These are phyloP conservation scores for Phaffomyces thermotolerans DNA, from an alignment of 805 yeast species.

Conservation along the genomic window DNA sequence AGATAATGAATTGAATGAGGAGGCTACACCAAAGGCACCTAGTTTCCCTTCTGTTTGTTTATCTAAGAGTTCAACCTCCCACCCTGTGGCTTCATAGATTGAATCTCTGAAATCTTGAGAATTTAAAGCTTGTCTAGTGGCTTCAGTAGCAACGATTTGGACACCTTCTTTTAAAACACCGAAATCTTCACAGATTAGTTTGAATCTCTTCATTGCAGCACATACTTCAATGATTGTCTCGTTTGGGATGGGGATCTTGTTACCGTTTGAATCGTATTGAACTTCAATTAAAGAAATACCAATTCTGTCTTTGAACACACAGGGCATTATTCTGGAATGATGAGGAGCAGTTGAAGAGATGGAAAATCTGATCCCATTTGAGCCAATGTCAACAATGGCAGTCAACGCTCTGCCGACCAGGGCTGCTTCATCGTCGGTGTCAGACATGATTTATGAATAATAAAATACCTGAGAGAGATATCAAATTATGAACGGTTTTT, in stretches of 20 bases:
- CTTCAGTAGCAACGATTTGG: conserved; percentile 67
- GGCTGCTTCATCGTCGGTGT: conserved; percentile 31
- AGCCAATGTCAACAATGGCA: conserved; percentile 72
- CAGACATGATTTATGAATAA: conserved; percentile 9
- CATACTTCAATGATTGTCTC: conserved; percentile 53
- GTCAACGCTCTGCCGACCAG: conserved; percentile 50
- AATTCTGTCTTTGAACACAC: conserved; percentile 66
- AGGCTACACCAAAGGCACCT: conserved; percentile 69
- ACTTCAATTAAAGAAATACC: conserved; percentile 65
- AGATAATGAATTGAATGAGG: conserved; percentile 57
- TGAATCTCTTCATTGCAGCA: conserved; percentile 59
- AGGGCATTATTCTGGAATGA: conserved; percentile 71
- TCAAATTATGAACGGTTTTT: too few species aligned
- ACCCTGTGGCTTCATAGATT: conserved; percentile 51
- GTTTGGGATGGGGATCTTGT: conserved; percentile 47
- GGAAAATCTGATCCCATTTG: conserved; percentile 67
- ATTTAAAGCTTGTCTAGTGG: conserved; percentile 63
- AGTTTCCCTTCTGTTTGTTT: conserved; percentile 60
- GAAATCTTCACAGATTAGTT: conserved; percentile 63
- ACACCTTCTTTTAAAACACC: conserved; percentile 59
- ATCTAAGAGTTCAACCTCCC: conserved; percentile 55
- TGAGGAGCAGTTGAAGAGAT: conserved; percentile 62
- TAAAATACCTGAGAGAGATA: too few species aligned
- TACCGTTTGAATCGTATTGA: conserved; percentile 35
- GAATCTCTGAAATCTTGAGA: conserved; percentile 50